Evolutionary conservation across 2,329 filamentous ascomycete genomes (phyloP).

Genomic region (Colletotrichum truncatum): DNA sequence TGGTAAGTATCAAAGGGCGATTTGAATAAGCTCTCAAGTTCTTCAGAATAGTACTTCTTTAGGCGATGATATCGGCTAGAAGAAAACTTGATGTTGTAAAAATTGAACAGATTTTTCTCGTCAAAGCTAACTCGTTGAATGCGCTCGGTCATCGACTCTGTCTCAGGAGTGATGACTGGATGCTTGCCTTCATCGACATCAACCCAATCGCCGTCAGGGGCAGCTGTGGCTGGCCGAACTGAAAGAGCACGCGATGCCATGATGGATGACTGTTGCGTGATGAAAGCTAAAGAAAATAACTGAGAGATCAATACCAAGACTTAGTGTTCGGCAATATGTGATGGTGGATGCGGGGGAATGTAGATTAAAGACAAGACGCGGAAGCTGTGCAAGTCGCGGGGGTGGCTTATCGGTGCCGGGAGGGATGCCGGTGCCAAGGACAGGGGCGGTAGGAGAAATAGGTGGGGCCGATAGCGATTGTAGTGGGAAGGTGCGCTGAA

Average conservation of each 20-base stretch:
- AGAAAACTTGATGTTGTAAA: constrained; percentile 59
- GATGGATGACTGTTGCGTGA: not conserved
- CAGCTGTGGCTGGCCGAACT: not conserved
- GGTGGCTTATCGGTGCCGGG: constrained; percentile 25
- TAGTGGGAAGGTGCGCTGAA: constrained; percentile 3
- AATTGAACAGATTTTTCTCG: constrained; percentile 53
- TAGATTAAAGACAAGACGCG: constrained; percentile 13
- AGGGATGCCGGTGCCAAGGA: not conserved
- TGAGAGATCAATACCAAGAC: not conserved
- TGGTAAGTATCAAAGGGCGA: constrained; percentile 38
- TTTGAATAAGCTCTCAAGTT: constrained; percentile 43
- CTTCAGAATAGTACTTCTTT: constrained; percentile 48
- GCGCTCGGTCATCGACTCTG: constrained; percentile 48
- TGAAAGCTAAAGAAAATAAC: not conserved
- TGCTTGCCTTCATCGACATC: not conserved
- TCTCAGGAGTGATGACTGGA: not conserved
- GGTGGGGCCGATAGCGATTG: constrained; percentile 12
- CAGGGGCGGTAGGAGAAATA: not conserved
- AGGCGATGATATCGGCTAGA: constrained; percentile 48
- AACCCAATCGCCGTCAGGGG: constrained; percentile 10
- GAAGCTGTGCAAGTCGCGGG: not conserved
- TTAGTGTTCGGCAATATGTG: not conserved
- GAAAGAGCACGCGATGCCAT: not conserved
- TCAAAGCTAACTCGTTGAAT: constrained; percentile 55
- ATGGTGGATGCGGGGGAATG: constrained; percentile 5